Base-by-base conservation (phyloP, 108 stramenopile species). In the Stephanodiscus minutulus region DNA sequence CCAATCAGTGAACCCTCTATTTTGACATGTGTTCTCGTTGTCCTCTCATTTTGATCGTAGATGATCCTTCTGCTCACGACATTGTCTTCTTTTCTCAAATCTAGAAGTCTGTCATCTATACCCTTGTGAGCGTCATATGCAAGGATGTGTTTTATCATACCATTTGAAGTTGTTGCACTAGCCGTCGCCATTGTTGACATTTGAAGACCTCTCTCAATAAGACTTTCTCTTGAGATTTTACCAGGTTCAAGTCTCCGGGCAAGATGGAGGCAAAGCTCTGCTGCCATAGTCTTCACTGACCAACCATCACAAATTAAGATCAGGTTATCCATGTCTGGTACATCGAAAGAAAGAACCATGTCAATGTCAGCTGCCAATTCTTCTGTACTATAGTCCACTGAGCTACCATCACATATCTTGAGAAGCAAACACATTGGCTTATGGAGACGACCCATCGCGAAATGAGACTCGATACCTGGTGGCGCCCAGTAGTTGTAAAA, bases 241-340 rank as follows among this genome's bases (percentile, higher is more conserved):
- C 70, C 70, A 18, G 70, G 39, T 35, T 65, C 15, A 21, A 77
- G 63, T 25, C 76, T 70, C 36, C 64, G 21, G 29, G 76, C 76
- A 18, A 77, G 76, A 72, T 77, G 76, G 43, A 77, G 76, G 28
- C 76, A 77, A 28, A 77, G 63, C 64, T 77, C 76, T 20, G 76
- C 76, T 29, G 47, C 70, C 70, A 77, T 35, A 31, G 76, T 64
- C 47, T 70, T 70, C 10, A 61, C 36, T 20, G 68, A 70, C 74
- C 74, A 75, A 8, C 70, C 70, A 44, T 77, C 70, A 35, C 46
- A 58, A 20, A 44, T 58, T 18, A 72, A 72, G 24, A 39, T 72
- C 21, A 50, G 13, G 28, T 77, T 70, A 28, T 52, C 24, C 59
- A 77, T 61, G 9, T 71, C 76, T 1, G 59, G 41, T 15, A 55